These are phyloP conservation scores for Amanita thiersii DNA, from an alignment of 768 basidiomycete genomes.

Conservation along the genomic window DNA sequence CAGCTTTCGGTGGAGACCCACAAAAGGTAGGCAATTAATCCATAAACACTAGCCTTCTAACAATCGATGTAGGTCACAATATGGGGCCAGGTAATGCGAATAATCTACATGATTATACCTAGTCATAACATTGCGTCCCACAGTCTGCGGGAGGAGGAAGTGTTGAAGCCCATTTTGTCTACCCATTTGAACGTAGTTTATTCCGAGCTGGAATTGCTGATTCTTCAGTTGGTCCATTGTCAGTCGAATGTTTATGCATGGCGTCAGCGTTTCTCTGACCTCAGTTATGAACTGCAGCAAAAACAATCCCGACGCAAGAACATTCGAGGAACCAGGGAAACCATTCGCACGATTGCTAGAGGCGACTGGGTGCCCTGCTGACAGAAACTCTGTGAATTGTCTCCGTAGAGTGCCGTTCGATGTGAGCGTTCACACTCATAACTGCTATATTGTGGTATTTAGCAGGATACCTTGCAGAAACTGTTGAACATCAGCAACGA, in stretches of 20 bases:
- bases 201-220: slow-evolving; percentile 49
- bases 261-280: not conserved
- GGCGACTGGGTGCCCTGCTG: slow-evolving; percentile 37
- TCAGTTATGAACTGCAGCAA: slow-evolving; percentile 27
- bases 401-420: slow-evolving; percentile 37
- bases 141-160: slow-evolving; percentile 48
- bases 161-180: slow-evolving; percentile 40
- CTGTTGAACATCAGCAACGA: slow-evolving; percentile 39
- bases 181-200: slow-evolving; percentile 24
- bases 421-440: slow-evolving; percentile 23
- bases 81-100: slow-evolving; percentile 39
- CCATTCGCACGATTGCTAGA: slow-evolving; percentile 38
- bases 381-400: slow-evolving; percentile 30
- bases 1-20: slow-evolving; percentile 57
- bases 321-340: slow-evolving; percentile 43
- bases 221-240: slow-evolving; percentile 49
- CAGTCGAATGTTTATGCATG: slow-evolving; percentile 18
- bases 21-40: slow-evolving; percentile 30
- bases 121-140: not conserved
- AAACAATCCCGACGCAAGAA: slow-evolving; percentile 33
- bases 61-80: slow-evolving; percentile 35
- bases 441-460: not conserved
- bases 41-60: not conserved
- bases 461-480: slow-evolving; percentile 22
- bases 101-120: not conserved